Evolutionary conservation across 75 land plant species (phyloP).

Genomic region (Larix kaempferi): DNA sequence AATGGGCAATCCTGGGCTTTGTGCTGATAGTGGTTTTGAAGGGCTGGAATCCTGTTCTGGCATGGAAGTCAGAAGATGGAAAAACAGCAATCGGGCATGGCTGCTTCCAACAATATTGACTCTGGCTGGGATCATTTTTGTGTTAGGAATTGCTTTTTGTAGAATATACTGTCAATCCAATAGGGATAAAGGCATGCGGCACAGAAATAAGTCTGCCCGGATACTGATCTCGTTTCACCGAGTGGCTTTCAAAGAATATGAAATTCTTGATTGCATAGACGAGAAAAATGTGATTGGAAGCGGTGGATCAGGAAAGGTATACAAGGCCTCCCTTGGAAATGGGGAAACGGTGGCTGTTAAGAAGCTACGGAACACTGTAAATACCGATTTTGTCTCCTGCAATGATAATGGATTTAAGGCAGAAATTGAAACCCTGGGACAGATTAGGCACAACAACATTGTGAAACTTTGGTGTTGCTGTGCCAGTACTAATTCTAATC

Average conservation of each 20-base stretch:
- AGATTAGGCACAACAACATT: conserved; percentile 84
- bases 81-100: conserved; percentile 11
- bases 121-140: conserved; percentile 37
- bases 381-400: conserved; percentile 31
- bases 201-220: background rate
- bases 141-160: conserved; percentile 40
- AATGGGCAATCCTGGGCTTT: conserved; percentile 34
- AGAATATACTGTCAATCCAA: conserved; percentile 21
- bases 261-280: conserved; percentile 18
- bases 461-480: conserved; percentile 82
- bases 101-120: conserved; percentile 22
- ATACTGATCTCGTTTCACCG: background rate
- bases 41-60: background rate
- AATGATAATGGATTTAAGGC: conserved; percentile 73
- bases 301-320: conserved; percentile 29
- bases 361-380: conserved; percentile 26
- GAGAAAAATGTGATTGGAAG: conserved; percentile 25
- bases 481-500: conserved; percentile 45
- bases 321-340: conserved; percentile 7
- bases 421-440: conserved; percentile 79
- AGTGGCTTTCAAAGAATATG: conserved; percentile 15
- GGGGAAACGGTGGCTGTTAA: conserved; percentile 24
- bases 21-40: conserved; percentile 13
- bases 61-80: background rate
- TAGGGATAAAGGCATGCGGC: conserved; percentile 18